Base-by-base conservation (phyloP, 2,329 filamentous ascomycete genomes). In the Beauveria rudraprayagi region DNA sequence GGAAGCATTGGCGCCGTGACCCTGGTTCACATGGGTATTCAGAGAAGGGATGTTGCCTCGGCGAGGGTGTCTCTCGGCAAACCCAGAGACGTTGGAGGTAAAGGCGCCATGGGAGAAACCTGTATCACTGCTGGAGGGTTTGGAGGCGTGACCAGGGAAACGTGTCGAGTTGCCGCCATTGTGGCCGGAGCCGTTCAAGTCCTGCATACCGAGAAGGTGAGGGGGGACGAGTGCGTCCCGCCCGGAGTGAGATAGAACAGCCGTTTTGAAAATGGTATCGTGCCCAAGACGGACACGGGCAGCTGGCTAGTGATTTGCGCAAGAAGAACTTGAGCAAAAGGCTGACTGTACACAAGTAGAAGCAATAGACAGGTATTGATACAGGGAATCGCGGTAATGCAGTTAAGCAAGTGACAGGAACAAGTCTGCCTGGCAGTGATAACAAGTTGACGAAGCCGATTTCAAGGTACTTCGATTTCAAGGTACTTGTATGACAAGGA, bases 31-130 rank as follows among this genome's bases (percentile, higher is more conserved):
- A 70, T 89, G 87, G 24, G 94, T 97, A 75, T 97, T 97, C 78
- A 97, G 96, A 65, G 88, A 87, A 65, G 93, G 91, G 70, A 97
- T 90, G 77, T 95, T 96, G 64, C 82, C 83, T 67, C 92, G 85
- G 69, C 92, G 89, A 67, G 89, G 86, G 75, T 95, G 91, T 70
- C 92, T 86, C 73, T 96, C 92, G 66, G 87, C 88, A 71, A 96
- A 96, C 63, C 91, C 90, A 68, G 85, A 83, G 67, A 92, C 82
- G 77, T 96, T 95, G 61, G 90, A 93, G 70, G 87, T 87, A 77
- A 95, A 97, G 62, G 92, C 92, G 66, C 90, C 91, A 73, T 96
- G 92, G 54, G 92, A 96, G 76, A 96, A 96, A 66, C 91, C 92
- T 53, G 91, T 94, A 68, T 92, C 89, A 71, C 90, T 86, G 75